phyloP scores from a whole-genome alignment of 176 grass and related monocot genomes.

The Dactylis glomerata region DNA sequence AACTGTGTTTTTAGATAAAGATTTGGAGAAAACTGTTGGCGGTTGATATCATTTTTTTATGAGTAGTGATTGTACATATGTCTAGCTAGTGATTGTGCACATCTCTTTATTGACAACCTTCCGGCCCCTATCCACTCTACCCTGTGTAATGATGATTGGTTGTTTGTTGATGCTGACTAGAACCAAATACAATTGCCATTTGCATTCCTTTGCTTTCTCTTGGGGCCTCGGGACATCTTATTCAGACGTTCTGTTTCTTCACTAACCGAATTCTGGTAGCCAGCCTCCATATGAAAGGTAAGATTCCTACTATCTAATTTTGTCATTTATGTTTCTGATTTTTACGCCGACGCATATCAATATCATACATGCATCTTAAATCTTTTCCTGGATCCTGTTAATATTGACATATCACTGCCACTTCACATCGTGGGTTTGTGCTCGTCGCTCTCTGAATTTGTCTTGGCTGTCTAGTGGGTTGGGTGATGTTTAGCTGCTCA shows the following conservation, averaged over 20 bases:
- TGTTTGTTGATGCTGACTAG: slow-evolving; percentile 25
- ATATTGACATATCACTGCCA: neutral
- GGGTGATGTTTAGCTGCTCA: slow-evolving; percentile 3
- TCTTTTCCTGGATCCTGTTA: neutral
- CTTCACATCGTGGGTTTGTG: neutral
- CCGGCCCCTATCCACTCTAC: slow-evolving; percentile 12
- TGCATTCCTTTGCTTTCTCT: slow-evolving; percentile 13
- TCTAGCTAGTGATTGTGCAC: neutral
- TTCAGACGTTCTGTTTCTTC: slow-evolving; percentile 20
- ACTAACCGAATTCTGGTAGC: slow-evolving; percentile 9
- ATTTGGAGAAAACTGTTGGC: neutral
- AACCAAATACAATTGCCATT: slow-evolving; percentile 26
- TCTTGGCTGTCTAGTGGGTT: neutral
- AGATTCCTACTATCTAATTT: neutral
- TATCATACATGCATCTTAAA: neutral
- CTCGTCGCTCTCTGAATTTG: slow-evolving; percentile 18
- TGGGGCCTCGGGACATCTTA: slow-evolving; percentile 2
- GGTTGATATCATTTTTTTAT: neutral
- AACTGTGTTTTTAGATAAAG: too few relatives aligned
- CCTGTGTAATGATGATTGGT: slow-evolving; percentile 8
- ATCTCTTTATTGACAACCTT: neutral
- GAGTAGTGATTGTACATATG: neutral
- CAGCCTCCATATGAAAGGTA: slow-evolving; percentile 11
- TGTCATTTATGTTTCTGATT: neutral
- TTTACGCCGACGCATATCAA: neutral